Percentiles rank a stretch among this genome's conserved stretches.
phyloP scores from a whole-genome alignment of 441 rosid genomes.

The Adansonia gregorii region DNA sequence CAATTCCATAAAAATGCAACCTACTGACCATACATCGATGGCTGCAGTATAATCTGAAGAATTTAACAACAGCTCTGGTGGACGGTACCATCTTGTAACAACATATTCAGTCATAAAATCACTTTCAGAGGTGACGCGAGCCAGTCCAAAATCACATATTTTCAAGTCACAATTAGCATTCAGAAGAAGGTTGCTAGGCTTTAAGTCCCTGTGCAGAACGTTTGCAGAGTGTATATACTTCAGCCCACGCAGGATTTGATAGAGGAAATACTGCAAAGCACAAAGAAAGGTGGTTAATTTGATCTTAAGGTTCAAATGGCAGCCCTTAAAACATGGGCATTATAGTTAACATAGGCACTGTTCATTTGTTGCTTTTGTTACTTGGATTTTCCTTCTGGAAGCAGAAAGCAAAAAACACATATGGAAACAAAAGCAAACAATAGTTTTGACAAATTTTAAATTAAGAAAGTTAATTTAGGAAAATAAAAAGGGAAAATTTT shows the following conservation, averaged over 20 bases:
- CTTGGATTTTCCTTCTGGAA: neutral
- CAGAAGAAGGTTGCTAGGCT: conserved; percentile 83
- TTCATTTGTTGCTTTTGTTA: neutral
- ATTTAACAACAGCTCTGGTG: conserved; percentile 79
- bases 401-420: neutral
- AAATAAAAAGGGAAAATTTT: too few relatives aligned
- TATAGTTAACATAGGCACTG: neutral
- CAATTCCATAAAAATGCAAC: conserved; percentile 84
- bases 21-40: conserved; percentile 96
- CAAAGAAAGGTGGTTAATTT: conserved; percentile 21
- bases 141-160: conserved; percentile 86
- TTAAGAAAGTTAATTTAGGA: neutral
- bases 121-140: conserved; percentile 78
- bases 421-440: neutral
- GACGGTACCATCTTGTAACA: conserved; percentile 88
- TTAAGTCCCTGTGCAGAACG: conserved; percentile 88
- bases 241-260: conserved; percentile 84
- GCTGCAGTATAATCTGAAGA: conserved; percentile 79
- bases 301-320: neutral
- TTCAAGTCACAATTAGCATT: conserved; percentile 69
- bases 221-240: conserved; percentile 91
- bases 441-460: neutral
- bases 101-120: conserved; percentile 85
- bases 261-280: conserved; percentile 68
- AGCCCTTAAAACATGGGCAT: neutral